A percentile compares a stretch with the other conserved stretches of the same genome.
These are phyloP conservation scores for Russula virescens DNA, from an alignment of 768 basidiomycete genomes.

Conservation along the genomic window DNA sequence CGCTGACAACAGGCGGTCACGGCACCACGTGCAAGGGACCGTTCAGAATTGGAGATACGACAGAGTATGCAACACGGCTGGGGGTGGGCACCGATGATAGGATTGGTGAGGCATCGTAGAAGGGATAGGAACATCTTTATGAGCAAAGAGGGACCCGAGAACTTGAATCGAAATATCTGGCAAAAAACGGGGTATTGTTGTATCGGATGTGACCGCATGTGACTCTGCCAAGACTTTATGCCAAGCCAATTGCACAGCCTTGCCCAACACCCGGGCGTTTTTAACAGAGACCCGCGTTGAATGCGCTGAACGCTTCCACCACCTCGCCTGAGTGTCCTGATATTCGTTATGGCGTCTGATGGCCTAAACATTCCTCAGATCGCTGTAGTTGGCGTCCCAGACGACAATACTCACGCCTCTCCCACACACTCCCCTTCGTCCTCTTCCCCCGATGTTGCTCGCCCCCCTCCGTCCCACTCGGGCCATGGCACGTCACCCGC, in stretches of 20 bases:
- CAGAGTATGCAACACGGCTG: too few relatives aligned
- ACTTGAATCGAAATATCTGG: too few relatives aligned
- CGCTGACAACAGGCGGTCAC: too few relatives aligned
- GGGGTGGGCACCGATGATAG: too few relatives aligned
- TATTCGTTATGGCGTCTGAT: conserved; percentile 17
- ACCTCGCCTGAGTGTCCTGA: neutral
- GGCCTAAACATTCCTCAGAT: conserved; percentile 22
- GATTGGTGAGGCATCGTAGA: too few relatives aligned
- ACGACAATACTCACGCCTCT: neutral
- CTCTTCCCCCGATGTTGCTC: neutral
- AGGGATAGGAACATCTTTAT: too few relatives aligned
- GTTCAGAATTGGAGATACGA: too few relatives aligned
- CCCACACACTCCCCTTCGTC: neutral
- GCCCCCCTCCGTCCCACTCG: neutral
- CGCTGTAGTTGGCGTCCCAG: conserved; percentile 21
- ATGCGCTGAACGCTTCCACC: neutral
- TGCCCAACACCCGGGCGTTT: too few relatives aligned
- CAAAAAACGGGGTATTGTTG: too few relatives aligned
- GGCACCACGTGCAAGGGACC: too few relatives aligned
- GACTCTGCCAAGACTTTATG: neutral
- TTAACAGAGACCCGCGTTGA: neutral
- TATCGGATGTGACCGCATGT: too few relatives aligned
- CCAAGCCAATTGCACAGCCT: conserved; percentile 7
- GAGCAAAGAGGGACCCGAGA: too few relatives aligned
- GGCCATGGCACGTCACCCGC: conserved; percentile 3